Percentiles rank a stretch among this genome's conserved stretches.
phyloP scores from a whole-genome alignment of 768 basidiomycete genomes.

The Leccinum longicurvipes region DNA sequence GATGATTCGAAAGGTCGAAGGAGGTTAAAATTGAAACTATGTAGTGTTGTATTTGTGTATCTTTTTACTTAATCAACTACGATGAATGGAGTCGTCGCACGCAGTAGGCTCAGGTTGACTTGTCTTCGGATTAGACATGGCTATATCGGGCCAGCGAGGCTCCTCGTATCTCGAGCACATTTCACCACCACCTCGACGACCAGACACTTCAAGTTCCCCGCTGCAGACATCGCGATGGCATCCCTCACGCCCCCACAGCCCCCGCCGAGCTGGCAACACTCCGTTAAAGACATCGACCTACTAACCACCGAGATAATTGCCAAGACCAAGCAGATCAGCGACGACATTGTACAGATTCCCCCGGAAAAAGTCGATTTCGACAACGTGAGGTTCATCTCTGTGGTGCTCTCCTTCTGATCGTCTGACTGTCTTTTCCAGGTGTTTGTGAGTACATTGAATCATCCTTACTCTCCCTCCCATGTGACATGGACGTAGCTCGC shows the following conservation, averaged over 20 bases:
- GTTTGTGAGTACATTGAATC: conserved; percentile 52
- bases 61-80: neutral
- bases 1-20: conserved; percentile 68
- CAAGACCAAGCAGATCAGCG: conserved; percentile 51
- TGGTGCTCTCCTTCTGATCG: neutral
- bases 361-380: conserved; percentile 61
- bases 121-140: neutral
- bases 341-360: conserved; percentile 59
- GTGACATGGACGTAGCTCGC: conserved; percentile 38
- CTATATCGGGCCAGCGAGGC: conserved; percentile 15
- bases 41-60: neutral
- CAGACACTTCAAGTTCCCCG: conserved; percentile 5
- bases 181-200: conserved; percentile 9
- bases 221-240: conserved; percentile 33
- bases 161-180: neutral
- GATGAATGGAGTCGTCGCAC: conserved; percentile 1
- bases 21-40: conserved; percentile 17
- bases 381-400: conserved; percentile 44
- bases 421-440: conserved; percentile 43
- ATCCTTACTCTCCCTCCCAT: neutral
- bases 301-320: conserved; percentile 61
- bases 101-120: too few relatives aligned
- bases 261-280: conserved; percentile 67
- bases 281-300: conserved; percentile 55
- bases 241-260: conserved; percentile 62